A percentile compares a stretch with the other conserved stretches of the same genome.
phyloP scores from a whole-genome alignment of 163 green algal genomes.

The Scenedesmus sp. region DNA sequence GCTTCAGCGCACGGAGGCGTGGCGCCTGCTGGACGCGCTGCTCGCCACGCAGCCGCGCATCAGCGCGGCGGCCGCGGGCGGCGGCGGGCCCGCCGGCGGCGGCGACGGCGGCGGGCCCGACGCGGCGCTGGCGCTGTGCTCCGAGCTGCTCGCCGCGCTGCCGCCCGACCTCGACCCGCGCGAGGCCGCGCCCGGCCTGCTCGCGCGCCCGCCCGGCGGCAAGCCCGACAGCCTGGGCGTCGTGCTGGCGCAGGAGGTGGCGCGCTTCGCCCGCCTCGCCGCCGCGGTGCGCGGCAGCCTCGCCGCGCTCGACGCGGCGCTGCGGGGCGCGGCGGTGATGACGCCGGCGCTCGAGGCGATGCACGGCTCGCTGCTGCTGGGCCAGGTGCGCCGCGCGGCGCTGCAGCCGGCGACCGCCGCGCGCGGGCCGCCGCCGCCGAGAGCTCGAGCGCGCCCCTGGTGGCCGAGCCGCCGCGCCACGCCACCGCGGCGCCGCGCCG shows the following conservation, averaged over 20 bases:
- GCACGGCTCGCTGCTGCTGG: slow-evolving; percentile 79
- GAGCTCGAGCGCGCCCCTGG: no score
- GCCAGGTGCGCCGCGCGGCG: slow-evolving; percentile 62
- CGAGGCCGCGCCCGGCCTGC: slow-evolving; percentile 59
- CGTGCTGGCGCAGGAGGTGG: slow-evolving; percentile 82
- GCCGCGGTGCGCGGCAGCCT: slow-evolving; percentile 51
- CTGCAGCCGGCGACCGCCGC: no score
- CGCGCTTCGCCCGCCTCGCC: slow-evolving; percentile 45
- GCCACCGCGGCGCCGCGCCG: no score
- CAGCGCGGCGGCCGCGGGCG: slow-evolving; percentile 24
- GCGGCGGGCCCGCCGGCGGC: slow-evolving; percentile 10
- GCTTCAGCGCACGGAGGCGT: slow-evolving; percentile 82
- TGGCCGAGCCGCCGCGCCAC: no score
- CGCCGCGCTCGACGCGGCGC: slow-evolving; percentile 77
- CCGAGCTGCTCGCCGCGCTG: slow-evolving; percentile 53
- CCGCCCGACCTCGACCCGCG: slow-evolving; percentile 52
- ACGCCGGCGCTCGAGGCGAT: slow-evolving; percentile 81
- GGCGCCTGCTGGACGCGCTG: slow-evolving; percentile 72
- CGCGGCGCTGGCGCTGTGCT: slow-evolving; percentile 55
- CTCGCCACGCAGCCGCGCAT: slow-evolving; percentile 80
- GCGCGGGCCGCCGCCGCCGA: not conserved
- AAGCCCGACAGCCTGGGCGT: slow-evolving; percentile 74
- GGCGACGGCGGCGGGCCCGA: slow-evolving; percentile 55
- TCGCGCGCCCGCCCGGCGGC: slow-evolving; percentile 54
- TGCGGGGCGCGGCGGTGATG: slow-evolving; percentile 88